Conservation (phyloP, 2,329 filamentous ascomycete species). For the Pyrenophora tritici-repentis region DNA sequence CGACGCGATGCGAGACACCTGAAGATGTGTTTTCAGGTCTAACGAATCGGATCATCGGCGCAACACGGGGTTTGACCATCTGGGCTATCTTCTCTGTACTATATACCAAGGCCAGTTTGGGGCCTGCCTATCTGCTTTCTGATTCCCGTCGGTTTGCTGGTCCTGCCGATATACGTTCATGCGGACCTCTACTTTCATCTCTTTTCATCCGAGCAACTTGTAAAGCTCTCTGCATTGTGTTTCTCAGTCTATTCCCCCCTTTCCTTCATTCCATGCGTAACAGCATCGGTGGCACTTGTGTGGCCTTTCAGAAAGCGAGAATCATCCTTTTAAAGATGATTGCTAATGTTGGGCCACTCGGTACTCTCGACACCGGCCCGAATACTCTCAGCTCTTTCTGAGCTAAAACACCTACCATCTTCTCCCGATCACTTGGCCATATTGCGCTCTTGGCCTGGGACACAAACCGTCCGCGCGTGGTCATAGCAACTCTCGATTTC, state of each 20-base stretch:
- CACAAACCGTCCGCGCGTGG: background rate
- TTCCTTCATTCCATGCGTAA: slow-evolving; percentile 9
- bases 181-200: slow-evolving; percentile 14
- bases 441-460: slow-evolving; percentile 2
- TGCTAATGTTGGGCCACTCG: slow-evolving; percentile 15
- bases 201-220: slow-evolving; percentile 9
- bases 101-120: slow-evolving; percentile 42
- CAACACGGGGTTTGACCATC: slow-evolving; percentile 41
- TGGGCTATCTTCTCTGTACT: slow-evolving; percentile 45
- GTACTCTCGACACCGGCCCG: slow-evolving; percentile 16
- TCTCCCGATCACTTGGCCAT: background rate
- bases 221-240: slow-evolving; percentile 15
- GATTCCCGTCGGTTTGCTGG: slow-evolving; percentile 35
- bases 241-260: slow-evolving; percentile 7
- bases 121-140: slow-evolving; percentile 31
- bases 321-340: slow-evolving; percentile 26
- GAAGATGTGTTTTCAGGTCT: slow-evolving; percentile 35
- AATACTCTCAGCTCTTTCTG: slow-evolving; percentile 12
- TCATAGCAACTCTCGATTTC: slow-evolving; percentile 9
- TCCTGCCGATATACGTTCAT: slow-evolving; percentile 28
- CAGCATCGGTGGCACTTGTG: slow-evolving; percentile 15
- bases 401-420: slow-evolving; percentile 5
- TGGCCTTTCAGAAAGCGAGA: slow-evolving; percentile 29
- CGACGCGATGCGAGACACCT: slow-evolving; percentile 45
- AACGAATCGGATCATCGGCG: slow-evolving; percentile 43